Evolutionary conservation across 108 stramenopile species (phyloP), one percentile per base, ranked within the genome.

Genomic region (Stephanodiscus triporus): DNA sequence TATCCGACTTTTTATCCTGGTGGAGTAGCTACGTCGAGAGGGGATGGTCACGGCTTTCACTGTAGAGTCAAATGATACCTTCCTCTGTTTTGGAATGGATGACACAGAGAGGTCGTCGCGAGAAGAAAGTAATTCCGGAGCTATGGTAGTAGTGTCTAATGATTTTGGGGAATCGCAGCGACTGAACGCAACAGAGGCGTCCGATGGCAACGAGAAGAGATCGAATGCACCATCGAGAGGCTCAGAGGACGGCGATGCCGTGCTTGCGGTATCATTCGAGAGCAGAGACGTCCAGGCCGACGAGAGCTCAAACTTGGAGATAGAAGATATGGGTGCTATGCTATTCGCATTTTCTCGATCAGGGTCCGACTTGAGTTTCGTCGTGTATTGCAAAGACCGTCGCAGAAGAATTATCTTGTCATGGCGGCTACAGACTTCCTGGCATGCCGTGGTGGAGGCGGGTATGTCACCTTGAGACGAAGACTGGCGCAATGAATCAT

Each of bases 1-100:
- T 14, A 72, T 24, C 51, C 66, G 61, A 20, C 66, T 63, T 19
- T 70, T 56, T 11, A 79, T 62, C 32, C 72, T 34, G 32, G 61
- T 22, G 7, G 78, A 79, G n/a, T 73, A 79, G 16, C 71, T 72
- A 4, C 23, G 38, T 8, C 72, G 63, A 38, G 66, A 49, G 4
- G 78, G 78, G 14, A 80, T 80, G 16, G 72, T 80, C 8, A 68
- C 43, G n/a, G 67, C 72, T 63, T 68, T 80, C 32, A 80, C 78
- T 55, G 67, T 73, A 9, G 78, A 68, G 55, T 80, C 67, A 29
- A 80, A 80, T 45, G 78, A 80, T 2, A 80, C 72, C 47, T 80
- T 80, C 27, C 78, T 37, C 19, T 59, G 64, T 62, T 51, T 63
- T 30, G 58, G 24, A 10, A 66, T 60, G 37, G 48, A 78, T 19